phyloP scores from a whole-genome alignment of 2,329 filamentous ascomycete genomes.

The Colletotrichum plurivorum region DNA sequence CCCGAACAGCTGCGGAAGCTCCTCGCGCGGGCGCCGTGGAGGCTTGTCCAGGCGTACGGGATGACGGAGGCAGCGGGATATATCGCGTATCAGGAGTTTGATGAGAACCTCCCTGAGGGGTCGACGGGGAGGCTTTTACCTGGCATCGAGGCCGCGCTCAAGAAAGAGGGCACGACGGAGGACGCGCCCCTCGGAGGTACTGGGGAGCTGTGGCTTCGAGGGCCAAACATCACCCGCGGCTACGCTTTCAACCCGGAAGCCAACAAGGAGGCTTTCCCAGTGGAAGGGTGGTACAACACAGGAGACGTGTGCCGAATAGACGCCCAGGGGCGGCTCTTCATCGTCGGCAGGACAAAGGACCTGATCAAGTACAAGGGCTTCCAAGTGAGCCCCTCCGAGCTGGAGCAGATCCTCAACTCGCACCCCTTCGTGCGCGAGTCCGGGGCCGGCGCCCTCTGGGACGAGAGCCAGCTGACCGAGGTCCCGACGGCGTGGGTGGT shows the following conservation, averaged over 20 bases:
- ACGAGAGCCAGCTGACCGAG: constrained; percentile 55
- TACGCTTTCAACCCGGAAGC: constrained; percentile 58
- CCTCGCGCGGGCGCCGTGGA: constrained; percentile 51
- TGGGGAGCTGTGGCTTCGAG: constrained; percentile 60
- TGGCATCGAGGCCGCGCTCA: constrained; percentile 55
- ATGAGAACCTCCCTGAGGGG: constrained; percentile 50
- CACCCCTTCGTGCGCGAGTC: constrained; percentile 54
- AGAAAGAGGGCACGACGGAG: constrained; percentile 52
- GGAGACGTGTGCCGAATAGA: constrained; percentile 59
- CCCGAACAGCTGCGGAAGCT: constrained; percentile 50
- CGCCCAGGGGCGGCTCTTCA: constrained; percentile 48
- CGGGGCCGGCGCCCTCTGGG: constrained; percentile 53
- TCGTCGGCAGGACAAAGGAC: constrained; percentile 57
- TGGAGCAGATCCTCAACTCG: constrained; percentile 53
- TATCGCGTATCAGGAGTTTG: constrained; percentile 55
- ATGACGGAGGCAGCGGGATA: constrained; percentile 62
- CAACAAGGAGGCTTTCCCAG: constrained; percentile 53
- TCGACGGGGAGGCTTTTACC: constrained; percentile 54
- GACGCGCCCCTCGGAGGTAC: constrained; percentile 53
- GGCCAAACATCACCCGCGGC: constrained; percentile 58
- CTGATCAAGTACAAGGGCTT: constrained; percentile 60
- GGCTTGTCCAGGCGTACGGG: constrained; percentile 58
- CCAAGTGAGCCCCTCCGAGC: constrained; percentile 55
- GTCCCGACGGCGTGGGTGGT: constrained; percentile 56
- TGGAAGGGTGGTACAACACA: constrained; percentile 59